These are phyloP conservation scores for Wallacemonas sp. DNA, from an alignment of 208 protist genomes.

Conservation along the genomic window DNA sequence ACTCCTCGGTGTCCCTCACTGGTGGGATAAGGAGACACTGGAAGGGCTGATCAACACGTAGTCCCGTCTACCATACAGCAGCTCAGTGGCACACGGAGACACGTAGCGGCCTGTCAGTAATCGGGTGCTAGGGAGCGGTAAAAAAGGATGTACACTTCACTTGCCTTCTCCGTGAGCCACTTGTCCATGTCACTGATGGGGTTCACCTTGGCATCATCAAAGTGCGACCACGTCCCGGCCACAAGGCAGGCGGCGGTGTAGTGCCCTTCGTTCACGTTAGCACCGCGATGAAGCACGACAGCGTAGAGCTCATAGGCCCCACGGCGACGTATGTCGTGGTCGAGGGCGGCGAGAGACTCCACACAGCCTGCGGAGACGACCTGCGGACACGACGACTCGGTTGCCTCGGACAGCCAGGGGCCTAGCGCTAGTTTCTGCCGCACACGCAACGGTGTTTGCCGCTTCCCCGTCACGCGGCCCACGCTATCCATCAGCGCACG, in stretches of 20 bases:
- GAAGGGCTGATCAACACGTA: too few species aligned
- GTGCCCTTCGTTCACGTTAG: slow-evolving; percentile 7
- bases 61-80: too few species aligned
- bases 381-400: not conserved
- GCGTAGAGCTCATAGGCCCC: slow-evolving; percentile 20
- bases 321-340: not conserved
- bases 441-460: not conserved
- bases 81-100: too few species aligned
- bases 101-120: not conserved
- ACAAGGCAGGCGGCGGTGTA: slow-evolving; percentile 17
- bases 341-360: slow-evolving; percentile 3
- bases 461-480: slow-evolving; percentile 8
- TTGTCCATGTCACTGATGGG: not conserved
- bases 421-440: not conserved
- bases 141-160: slow-evolving; percentile 18
- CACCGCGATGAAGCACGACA: slow-evolving; percentile 13
- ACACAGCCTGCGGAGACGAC: not conserved
- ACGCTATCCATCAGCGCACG: slow-evolving; percentile 12
- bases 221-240: slow-evolving; percentile 22
- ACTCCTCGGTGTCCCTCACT: too few species aligned
- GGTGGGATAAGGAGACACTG: too few species aligned
- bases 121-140: slow-evolving; percentile 11
- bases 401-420: not conserved
- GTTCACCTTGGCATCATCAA: slow-evolving; percentile 10
- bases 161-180: slow-evolving; percentile 4